Percentiles rank a stretch among this genome's conserved stretches.
Conservation (phyloP, 2,329 filamentous ascomycete genomes). For the Colletotrichum sidae region DNA sequence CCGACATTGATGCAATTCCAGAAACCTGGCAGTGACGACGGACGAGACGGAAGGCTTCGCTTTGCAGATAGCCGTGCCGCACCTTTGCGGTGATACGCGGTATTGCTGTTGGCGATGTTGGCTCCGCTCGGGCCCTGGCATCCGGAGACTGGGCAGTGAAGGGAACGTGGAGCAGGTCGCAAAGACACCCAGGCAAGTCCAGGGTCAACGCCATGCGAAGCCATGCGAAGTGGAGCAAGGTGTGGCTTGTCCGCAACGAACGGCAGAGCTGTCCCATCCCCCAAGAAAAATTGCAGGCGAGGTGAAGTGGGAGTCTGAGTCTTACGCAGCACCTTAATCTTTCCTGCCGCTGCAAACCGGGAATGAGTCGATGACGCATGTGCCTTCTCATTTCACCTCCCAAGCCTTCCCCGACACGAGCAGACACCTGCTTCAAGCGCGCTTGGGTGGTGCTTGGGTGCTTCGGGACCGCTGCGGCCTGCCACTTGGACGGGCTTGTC, state of each 20-base stretch:
- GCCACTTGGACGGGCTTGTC: conserved; percentile 30
- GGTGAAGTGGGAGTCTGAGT: not conserved
- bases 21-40: conserved; percentile 18
- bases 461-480: conserved; percentile 27
- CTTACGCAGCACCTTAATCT: conserved; percentile 17
- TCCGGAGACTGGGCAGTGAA: conserved; percentile 1
- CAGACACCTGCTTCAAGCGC: conserved; percentile 19
- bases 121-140: conserved; percentile 12
- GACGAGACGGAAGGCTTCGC: not conserved
- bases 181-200: not conserved
- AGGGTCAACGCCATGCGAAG: conserved; percentile 26
- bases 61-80: conserved; percentile 20
- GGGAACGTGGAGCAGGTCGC: not conserved
- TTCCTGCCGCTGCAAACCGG: conserved; percentile 37
- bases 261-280: conserved; percentile 29
- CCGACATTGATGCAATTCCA: conserved; percentile 17
- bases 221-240: conserved; percentile 25
- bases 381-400: conserved; percentile 27
- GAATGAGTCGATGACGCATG: conserved; percentile 38
- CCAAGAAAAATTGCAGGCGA: conserved; percentile 14
- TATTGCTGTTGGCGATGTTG: conserved; percentile 1
- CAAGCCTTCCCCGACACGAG: conserved; percentile 26
- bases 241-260: conserved; percentile 34
- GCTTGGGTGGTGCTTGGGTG: conserved; percentile 34
- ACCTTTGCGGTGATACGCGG: conserved; percentile 9